Percentiles rank a stretch among this genome's conserved stretches.
These are phyloP conservation scores for Zizania latifolia DNA, from an alignment of 176 grass and related monocot genomes.

Conservation along the genomic window DNA sequence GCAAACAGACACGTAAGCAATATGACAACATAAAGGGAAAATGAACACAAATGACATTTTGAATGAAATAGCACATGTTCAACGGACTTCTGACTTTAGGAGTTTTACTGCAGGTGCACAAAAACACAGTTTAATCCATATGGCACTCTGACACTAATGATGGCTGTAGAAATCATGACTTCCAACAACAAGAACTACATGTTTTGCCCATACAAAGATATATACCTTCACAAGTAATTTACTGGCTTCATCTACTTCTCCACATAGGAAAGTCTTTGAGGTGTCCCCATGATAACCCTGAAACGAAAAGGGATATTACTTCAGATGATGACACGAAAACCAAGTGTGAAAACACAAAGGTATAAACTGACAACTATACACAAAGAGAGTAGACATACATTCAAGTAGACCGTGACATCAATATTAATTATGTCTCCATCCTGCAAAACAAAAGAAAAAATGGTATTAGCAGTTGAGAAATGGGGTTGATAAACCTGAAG, in stretches of 20 bases:
- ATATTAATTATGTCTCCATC: slow-evolving; percentile 98
- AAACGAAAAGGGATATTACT: slow-evolving; percentile 12
- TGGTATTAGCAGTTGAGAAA: not conserved
- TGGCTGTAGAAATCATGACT: not conserved
- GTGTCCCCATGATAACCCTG: slow-evolving; percentile 97
- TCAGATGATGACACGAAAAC: slow-evolving; percentile 9
- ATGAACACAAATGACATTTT: not conserved
- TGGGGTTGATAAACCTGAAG: not conserved
- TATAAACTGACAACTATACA: not conserved
- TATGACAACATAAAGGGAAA: not conserved
- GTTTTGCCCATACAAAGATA: not conserved
- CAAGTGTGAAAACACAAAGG: not conserved
- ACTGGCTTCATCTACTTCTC: slow-evolving; percentile 79
- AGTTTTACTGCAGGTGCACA: not conserved
- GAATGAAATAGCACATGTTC: not conserved
- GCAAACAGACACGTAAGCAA: not conserved
- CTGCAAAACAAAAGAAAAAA: slow-evolving; percentile 38
- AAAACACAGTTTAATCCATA: not conserved
- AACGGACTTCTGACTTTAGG: not conserved
- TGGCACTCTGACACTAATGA: not conserved
- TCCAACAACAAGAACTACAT: not conserved
- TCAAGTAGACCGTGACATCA: slow-evolving; percentile 93
- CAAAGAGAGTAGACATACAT: slow-evolving; percentile 52
- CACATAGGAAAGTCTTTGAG: slow-evolving; percentile 92
- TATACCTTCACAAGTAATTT: slow-evolving; percentile 90